Evolutionary conservation across 345 rosid species (phyloP).

Genomic region (Sonneratia caseolaris): DNA sequence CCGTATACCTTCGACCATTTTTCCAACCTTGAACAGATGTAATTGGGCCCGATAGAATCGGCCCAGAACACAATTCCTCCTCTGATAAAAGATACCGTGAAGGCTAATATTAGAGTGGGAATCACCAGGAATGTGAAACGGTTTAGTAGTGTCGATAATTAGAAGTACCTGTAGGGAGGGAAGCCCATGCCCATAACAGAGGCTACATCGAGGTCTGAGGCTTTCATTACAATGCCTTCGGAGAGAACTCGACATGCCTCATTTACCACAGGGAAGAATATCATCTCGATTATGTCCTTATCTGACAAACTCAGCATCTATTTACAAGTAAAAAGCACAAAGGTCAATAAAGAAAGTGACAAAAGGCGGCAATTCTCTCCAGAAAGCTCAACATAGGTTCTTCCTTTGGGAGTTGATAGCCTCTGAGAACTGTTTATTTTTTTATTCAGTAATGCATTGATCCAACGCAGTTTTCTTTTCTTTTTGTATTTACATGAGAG

Average conservation of each 20-base stretch:
- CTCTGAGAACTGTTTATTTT: background rate
- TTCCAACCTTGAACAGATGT: slow-evolving; percentile 31
- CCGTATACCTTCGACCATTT: slow-evolving; percentile 40
- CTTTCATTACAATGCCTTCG: slow-evolving; percentile 91
- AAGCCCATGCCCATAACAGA: slow-evolving; percentile 94
- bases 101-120: background rate
- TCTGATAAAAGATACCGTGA: slow-evolving; percentile 11
- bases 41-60: slow-evolving; percentile 22
- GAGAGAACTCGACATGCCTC: slow-evolving; percentile 90
- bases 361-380: background rate
- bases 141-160: background rate
- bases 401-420: background rate
- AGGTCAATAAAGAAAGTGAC: background rate
- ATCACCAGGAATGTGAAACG: background rate
- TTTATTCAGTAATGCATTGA: no score
- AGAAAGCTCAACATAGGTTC: background rate
- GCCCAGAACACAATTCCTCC: slow-evolving; percentile 50
- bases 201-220: slow-evolving; percentile 86
- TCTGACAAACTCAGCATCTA: slow-evolving; percentile 66
- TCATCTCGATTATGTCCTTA: slow-evolving; percentile 84
- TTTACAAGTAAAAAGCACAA: slow-evolving; percentile 6
- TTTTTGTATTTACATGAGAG: no score
- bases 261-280: slow-evolving; percentile 87
- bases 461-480: no score
- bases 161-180: slow-evolving; percentile 70